phyloP scores from a whole-genome alignment of 148 eudicot species.

The Fallopia convolvulus region DNA sequence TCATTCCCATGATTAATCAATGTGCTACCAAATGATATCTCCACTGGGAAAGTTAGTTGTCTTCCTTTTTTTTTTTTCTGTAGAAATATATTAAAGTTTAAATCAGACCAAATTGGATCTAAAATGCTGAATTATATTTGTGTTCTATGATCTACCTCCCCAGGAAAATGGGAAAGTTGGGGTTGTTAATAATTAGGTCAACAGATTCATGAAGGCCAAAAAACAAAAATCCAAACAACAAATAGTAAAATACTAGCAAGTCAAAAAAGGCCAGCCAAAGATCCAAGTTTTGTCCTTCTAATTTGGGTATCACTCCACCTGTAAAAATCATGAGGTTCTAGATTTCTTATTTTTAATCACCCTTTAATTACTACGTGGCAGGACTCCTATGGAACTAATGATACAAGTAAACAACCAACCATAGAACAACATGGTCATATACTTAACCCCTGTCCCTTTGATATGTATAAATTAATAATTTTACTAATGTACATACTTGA shows the following conservation, averaged over 20 bases:
- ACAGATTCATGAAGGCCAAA: neutral
- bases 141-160: neutral
- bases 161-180: neutral
- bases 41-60: neutral
- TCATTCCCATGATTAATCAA: no score
- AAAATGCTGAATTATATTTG: neutral
- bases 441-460: neutral
- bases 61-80: no score
- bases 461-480: neutral
- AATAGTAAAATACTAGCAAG: neutral
- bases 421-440: neutral
- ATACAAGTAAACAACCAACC: neutral
- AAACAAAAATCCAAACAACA: neutral
- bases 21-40: neutral
- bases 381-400: neutral
- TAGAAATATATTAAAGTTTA: no score
- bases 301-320: neutral
- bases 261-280: neutral
- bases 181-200: neutral
- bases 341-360: neutral
- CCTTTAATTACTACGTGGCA: neutral
- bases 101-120: neutral
- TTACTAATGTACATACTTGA: neutral
- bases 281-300: neutral
- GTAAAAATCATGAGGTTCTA: neutral